Evolutionary conservation across 768 basidiomycete species (phyloP), one percentile per base, ranked within the genome.

Genomic region (Arthromyces matolae): DNA sequence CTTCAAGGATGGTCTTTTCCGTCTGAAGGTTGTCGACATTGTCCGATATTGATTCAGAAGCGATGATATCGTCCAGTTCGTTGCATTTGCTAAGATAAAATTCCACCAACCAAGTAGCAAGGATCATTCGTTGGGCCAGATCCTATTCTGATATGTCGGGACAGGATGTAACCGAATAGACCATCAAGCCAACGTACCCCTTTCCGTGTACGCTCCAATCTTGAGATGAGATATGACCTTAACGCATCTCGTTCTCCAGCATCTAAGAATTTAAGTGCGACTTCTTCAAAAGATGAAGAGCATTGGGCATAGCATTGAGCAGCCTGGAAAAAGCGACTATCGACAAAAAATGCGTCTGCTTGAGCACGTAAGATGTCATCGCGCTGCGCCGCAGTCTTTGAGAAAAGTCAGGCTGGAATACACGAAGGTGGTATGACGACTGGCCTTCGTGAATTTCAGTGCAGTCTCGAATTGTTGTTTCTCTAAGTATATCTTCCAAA

Each of bases 101-200:
- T 65, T 99, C 96, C 24, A 96, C 86, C 10, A 99, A 81, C 96
- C 96, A 99, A 0, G 93, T 97, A 14, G 96, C 94, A 16, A 99
- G 71, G 84, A 98, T 93, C 86, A 93, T 93, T 32, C 96, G 79
- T 64, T 97, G 94, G 0, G 92, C 93, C 31, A 88, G 56, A 58
- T 96, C 93, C 94, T 97, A 47, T 10, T 20, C 25, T 24, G 46
- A 10, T 22, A 43, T 32, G 25, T 52, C n/a, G 43, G 31, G 10
- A 36, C 13, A 24, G 33, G 18, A 5, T 13, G 6, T 5, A n/a
- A 34, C 31, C 13, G 4, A 31, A 27, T 8, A 4, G 5, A 36
- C 25, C 3, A n/a, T 18, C n/a, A n/a, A n/a, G n/a, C 9, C 18
- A 20, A 65, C 86, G 55, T 49, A 93, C 95, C 39, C 76, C 79